Evolutionary conservation across 257 asterid genomes (phyloP).

Genomic region (Solanum megistacrolobum): DNA sequence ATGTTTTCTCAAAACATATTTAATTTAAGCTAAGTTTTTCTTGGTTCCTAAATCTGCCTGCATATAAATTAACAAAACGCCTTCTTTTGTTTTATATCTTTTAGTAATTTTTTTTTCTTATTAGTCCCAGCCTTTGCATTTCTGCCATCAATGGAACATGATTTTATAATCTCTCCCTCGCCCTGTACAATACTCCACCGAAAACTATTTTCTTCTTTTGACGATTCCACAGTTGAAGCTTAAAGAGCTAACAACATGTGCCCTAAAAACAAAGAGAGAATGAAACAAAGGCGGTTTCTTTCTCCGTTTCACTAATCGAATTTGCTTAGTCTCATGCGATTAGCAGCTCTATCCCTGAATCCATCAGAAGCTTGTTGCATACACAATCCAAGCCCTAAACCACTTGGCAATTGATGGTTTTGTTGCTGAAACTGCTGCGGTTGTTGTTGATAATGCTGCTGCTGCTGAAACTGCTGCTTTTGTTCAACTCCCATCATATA

Average conservation of each 20-base stretch:
- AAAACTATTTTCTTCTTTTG: slow-evolving; percentile 1
- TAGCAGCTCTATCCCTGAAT: slow-evolving; percentile 48
- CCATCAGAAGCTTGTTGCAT: slow-evolving; percentile 58
- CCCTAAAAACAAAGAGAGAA: neutral
- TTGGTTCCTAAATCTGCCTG: neutral
- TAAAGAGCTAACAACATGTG: neutral
- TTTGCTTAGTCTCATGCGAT: slow-evolving; percentile 52
- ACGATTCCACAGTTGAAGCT: neutral
- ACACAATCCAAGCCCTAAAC: slow-evolving; percentile 35
- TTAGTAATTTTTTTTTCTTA: neutral
- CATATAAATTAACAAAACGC: neutral
- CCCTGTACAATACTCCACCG: slow-evolving; percentile 38
- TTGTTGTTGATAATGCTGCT: slow-evolving; percentile 16
- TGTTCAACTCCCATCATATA: slow-evolving; percentile 55
- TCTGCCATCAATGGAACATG: neutral
- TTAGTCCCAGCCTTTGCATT: neutral
- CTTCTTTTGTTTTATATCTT: neutral
- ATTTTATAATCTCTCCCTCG: neutral
- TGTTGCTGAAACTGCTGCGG: slow-evolving; percentile 16
- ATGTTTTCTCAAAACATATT: neutral
- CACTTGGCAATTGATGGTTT: slow-evolving; percentile 19
- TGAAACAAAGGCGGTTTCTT: slow-evolving; percentile 48
- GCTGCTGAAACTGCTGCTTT: slow-evolving; percentile 6
- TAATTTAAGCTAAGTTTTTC: neutral
- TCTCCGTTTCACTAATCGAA: slow-evolving; percentile 21